Evolutionary conservation across 2,329 filamentous ascomycete genomes (phyloP).

Genomic region (Colletotrichum spinosum): DNA sequence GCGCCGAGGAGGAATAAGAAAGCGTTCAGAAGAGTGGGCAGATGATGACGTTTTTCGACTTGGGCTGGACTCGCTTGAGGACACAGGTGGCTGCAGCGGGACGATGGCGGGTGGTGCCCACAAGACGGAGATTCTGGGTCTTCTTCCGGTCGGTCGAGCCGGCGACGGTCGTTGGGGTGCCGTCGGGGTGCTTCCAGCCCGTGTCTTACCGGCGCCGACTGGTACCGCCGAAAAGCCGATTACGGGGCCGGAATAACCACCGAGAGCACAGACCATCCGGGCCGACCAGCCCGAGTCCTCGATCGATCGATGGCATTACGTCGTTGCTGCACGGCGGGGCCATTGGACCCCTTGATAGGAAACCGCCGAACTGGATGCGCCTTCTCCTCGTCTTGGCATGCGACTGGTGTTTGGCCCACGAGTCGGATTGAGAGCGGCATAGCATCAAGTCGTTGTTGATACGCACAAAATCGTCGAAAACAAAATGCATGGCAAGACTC

Average conservation of each 20-base stretch:
- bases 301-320: constrained; percentile 17
- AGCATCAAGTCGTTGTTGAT: too few species aligned
- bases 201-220: not conserved
- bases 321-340: not conserved
- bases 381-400: too few species aligned
- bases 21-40: constrained; percentile 9
- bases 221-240: not conserved
- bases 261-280: constrained; percentile 19
- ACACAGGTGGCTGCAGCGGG: constrained; percentile 1
- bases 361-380: too few species aligned
- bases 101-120: constrained; percentile 2
- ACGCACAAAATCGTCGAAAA: too few species aligned
- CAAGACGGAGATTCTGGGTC: not conserved
- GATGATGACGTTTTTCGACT: constrained; percentile 21
- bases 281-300: not conserved
- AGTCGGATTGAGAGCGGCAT: too few species aligned
- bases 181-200: not conserved
- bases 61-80: constrained; percentile 3
- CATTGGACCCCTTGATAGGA: not conserved
- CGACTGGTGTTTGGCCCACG: too few species aligned
- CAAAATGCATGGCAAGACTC: not conserved
- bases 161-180: not conserved
- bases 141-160: not conserved
- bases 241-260: not conserved
- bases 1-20: constrained; percentile 25